Percentiles rank a stretch among this genome's conserved stretches.
These are phyloP conservation scores for Hortiboletus campestris DNA, from an alignment of 768 basidiomycete species.

Conservation along the genomic window DNA sequence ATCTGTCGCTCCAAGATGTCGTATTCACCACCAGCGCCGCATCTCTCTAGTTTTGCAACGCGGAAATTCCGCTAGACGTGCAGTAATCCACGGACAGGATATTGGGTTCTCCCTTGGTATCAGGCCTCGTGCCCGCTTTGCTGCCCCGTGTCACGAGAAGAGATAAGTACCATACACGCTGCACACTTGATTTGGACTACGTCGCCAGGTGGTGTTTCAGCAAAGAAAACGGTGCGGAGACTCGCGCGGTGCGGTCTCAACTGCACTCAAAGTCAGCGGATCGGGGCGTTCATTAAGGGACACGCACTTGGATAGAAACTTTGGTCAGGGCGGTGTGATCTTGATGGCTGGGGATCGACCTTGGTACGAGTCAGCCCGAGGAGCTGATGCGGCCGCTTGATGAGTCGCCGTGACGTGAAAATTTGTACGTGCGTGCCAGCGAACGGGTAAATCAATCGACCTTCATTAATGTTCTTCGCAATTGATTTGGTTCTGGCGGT, in stretches of 20 bases:
- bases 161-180: not conserved
- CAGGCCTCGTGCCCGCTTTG: slow-evolving; percentile 3
- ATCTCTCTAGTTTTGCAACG: not conserved
- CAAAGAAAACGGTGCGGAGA: slow-evolving; percentile 2
- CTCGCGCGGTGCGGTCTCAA: not conserved
- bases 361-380: slow-evolving; percentile 24
- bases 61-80: not conserved
- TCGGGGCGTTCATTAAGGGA: slow-evolving; percentile 12
- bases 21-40: not conserved
- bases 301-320: slow-evolving; percentile 10
- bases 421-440: slow-evolving; percentile 31
- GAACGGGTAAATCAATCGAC: slow-evolving; percentile 24
- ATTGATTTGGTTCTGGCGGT: slow-evolving; percentile 5
- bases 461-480: slow-evolving; percentile 9
- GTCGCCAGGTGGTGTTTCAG: slow-evolving; percentile 14
- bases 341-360: slow-evolving; percentile 28
- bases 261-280: slow-evolving; percentile 5
- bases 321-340: slow-evolving; percentile 33
- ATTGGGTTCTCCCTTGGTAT: slow-evolving; percentile 1
- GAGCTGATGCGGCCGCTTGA: slow-evolving; percentile 38
- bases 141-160: slow-evolving; percentile 12
- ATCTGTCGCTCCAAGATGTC: not conserved
- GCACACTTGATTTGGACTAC: slow-evolving; percentile 3
- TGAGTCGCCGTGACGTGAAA: slow-evolving; percentile 41
- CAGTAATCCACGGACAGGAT: not conserved